Evolutionary conservation across 2,329 filamentous ascomycete species (phyloP), one percentile per base, ranked within the genome.

Genomic region (Diplodia seriata): DNA sequence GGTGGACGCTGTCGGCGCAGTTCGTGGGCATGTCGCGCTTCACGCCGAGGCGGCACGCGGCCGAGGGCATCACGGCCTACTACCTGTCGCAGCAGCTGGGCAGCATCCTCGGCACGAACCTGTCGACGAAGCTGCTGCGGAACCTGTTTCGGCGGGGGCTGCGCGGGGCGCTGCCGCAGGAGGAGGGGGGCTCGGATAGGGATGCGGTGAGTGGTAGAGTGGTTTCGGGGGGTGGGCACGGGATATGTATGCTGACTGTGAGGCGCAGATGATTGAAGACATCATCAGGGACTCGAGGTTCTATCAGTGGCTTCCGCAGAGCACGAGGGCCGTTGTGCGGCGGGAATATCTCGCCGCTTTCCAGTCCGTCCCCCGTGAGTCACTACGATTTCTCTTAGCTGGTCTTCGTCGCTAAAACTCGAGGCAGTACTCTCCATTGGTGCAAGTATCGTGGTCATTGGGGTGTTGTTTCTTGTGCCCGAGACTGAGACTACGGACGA

Each of bases 341-440:
- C 8, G 14, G 2, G 29, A 33, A 18, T 55, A 55, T n/a, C 51
- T 55, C 18, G 12, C 51, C 15, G 29, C 51, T 3, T 55, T 55
- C 15, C 29, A 4, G 15, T 31, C 4, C 7, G n/a, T 55, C 15
- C 51, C 51, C 0, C 6, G 51, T 55, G 15, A 55, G 51, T 55
- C n/a, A 2, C 8, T 11, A 2, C 6, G 1, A 8, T 5, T 11
- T 4, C n/a, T 4, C n/a, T 3, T 1, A n/a, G 1, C 2, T 11
- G n/a, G 6, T 20, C 20, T 20, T 2, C 4, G 43, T 20, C 9
- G 4, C 43, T 47, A 11, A 11, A 47, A 3, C 1, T 9, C 7
- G 9, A n/a, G 15, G 15, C 51, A 55, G 51, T 55, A 1, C 51
- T 55, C 15, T 55, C 51, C 3, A 55, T 55, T 6, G 11, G 51